Evolutionary conservation across 164 flowering plant genomes (phyloP), one percentile per base, ranked within the genome.

Genomic region (Dillenia turbinata): DNA sequence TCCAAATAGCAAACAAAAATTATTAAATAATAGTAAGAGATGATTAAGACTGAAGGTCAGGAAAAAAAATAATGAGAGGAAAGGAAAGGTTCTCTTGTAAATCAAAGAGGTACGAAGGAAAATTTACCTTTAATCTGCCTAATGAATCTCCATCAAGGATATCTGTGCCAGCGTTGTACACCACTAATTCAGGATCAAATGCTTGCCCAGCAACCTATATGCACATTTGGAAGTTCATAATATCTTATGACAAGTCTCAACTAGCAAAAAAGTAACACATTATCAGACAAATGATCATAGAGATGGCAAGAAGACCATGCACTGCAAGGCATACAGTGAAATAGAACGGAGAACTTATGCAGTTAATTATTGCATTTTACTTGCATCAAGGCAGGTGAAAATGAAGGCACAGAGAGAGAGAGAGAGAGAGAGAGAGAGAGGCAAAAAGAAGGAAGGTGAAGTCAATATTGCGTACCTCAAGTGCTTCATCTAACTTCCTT

Each of bases 81-180:
- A 9, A 15, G 17, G 2, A n/a, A n/a, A 5, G 19, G 8, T 40
- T 50, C 12, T 8, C 12, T 45, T 1, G 19, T 11, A 33, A 45
- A 9, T 17, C n/a, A 58, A 65, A 43, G 10, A 45, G 44, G 60
- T 52, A 45, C 12, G 55, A 59, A 26, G 26, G 44, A 0, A 54
- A 49, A 52, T 61, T 57, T 82, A 94, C 98, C 98, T 81, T 86
- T 73, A 94, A 78, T 66, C 72, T 63, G 51, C 98, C 98, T 69
- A 89, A 56, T 47, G 89, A 95, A 79, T 94, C 97, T 61, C 98
- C 98, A 69, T 90, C 92, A 33, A 90, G 75, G 63, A 89, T 85
- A 76, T 94, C 97, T 57, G 97, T 94, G 54, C 97, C 96, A 69
- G 97, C 98, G 78, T 94, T 94, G 73, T 86, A 94, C 50, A 90